Conservation (phyloP, 2,329 filamentous ascomycete genomes). For the Pseudogymnoascus destructans region DNA sequence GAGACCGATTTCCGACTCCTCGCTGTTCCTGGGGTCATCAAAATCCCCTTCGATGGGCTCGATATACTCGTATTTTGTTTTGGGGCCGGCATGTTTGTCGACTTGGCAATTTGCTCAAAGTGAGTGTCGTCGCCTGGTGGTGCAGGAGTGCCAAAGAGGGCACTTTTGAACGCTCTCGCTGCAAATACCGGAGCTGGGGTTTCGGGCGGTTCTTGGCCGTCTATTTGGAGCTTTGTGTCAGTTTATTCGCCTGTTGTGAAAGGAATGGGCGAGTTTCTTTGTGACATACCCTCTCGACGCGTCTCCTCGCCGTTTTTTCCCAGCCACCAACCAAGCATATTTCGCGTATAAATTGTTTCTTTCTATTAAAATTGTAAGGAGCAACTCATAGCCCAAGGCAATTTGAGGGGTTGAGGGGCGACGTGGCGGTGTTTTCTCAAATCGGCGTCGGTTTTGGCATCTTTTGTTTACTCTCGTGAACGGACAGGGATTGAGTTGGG, state of each 20-base stretch:
- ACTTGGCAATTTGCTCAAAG: conserved; percentile 24
- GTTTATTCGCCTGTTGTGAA: neutral
- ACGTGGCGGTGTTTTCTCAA: neutral
- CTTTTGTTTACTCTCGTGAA: conserved; percentile 19
- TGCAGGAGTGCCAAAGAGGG: conserved; percentile 47
- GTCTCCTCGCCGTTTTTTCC: conserved; percentile 18
- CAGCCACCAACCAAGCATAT: conserved; percentile 26
- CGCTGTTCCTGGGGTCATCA: conserved; percentile 50
- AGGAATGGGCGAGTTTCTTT: neutral
- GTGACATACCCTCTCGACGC: conserved; percentile 15
- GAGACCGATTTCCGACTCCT: conserved; percentile 52
- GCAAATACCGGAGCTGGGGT: conserved; percentile 56
- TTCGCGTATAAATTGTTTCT: neutral
- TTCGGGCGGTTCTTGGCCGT: conserved; percentile 39
- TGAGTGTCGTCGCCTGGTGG: conserved; percentile 26
- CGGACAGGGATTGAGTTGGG: neutral
- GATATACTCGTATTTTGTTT: neutral
- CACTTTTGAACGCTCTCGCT: conserved; percentile 49
- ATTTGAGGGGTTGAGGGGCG: neutral
- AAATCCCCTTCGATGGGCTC: conserved; percentile 33
- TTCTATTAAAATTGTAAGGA: neutral
- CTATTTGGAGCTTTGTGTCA: neutral
- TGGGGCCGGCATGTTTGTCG: conserved; percentile 21
- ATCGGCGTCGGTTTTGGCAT: neutral
- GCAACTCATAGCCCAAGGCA: conserved; percentile 10